Evolutionary conservation across 345 rosid genomes (phyloP), one percentile per base, ranked within the genome.

Genomic region (Dipteronia dyeriana): DNA sequence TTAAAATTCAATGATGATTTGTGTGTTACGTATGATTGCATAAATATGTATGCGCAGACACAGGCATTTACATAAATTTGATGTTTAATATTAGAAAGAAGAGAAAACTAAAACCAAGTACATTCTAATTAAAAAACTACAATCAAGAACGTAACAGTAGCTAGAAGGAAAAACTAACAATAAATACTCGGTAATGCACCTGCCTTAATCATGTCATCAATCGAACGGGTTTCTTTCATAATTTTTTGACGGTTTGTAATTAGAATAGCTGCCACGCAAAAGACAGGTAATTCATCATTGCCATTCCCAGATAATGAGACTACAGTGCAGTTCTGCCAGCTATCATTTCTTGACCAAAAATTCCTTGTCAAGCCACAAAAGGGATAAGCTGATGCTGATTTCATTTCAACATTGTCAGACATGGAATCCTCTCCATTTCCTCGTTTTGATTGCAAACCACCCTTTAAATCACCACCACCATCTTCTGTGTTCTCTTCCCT

Each of bases 191-290:
- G 72, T 26, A 80, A 63, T 70, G 79, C 71, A 80, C 88, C 63
- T 84, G 84, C 98, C 97, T 92, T 94, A 80, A 94, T 94, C 94
- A 92, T 85, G 81, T 94, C 98, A 79, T 94, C 98, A 68, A 92
- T 86, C 63, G 98, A 92, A 20, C 76, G 90, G 68, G 98, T 88
- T 84, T 91, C 95, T 88, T 84, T 89, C 43, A 94, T 83, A 79
- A 94, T 89, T 83, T 94, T 92, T 22, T 91, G 97, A 56, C 95
- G 97, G 84, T 94, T 92, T 86, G 91, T 86, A 71, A 91, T 88
- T 70, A 94, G 91, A 83, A 94, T 91, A 12, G 97, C 92, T 31
- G 97, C 97, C 38, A 92, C 98, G 78, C 98, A 92, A 85, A 90
- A 94, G 71, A 94, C 97, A 71, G 98, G 92, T 74, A 94, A 84